Percentiles rank a stretch among this genome's conserved stretches.
Evolutionary conservation across 495 filamentous ascomycete genomes (phyloP).

Genomic region (Neurospora sp.): DNA sequence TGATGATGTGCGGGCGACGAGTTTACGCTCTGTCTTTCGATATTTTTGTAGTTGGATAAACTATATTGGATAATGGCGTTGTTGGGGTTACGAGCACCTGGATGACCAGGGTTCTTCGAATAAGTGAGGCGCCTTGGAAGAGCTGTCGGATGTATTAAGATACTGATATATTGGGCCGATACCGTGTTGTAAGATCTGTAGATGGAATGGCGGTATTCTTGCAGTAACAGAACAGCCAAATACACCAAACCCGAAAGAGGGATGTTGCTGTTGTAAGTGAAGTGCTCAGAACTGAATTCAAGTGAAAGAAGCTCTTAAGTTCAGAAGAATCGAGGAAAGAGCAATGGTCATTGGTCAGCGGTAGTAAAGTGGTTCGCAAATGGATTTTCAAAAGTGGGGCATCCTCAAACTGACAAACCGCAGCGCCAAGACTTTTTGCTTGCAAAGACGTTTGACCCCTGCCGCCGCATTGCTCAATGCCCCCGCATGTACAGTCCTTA

Average conservation of each 20-base stretch:
- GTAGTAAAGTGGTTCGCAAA: not conserved
- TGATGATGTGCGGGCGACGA: not conserved
- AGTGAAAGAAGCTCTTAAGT: not conserved
- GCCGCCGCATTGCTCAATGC: not conserved
- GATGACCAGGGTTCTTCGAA: not conserved
- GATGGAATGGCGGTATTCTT: not conserved
- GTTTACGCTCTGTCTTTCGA: not conserved
- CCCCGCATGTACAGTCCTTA: not conserved
- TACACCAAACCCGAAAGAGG: not conserved
- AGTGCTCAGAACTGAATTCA: not conserved
- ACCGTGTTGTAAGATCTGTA: not conserved
- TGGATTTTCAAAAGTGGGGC: not conserved
- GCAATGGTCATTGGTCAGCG: not conserved
- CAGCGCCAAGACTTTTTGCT: not conserved
- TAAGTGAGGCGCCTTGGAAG: not conserved
- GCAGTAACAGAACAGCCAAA: not conserved
- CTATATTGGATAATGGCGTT: not conserved
- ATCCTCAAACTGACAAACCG: not conserved
- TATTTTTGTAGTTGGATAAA: not conserved
- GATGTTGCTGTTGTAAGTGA: not conserved
- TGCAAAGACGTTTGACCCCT: not conserved
- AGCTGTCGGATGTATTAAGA: not conserved
- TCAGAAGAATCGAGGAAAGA: too few relatives aligned
- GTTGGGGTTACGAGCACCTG: not conserved
- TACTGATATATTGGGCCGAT: not conserved